A percentile compares a stretch with the other conserved stretches of the same genome.
These are phyloP conservation scores for Rutidosis leptorrhynchoides DNA, from an alignment of 129 eudicot species.

Conservation along the genomic window DNA sequence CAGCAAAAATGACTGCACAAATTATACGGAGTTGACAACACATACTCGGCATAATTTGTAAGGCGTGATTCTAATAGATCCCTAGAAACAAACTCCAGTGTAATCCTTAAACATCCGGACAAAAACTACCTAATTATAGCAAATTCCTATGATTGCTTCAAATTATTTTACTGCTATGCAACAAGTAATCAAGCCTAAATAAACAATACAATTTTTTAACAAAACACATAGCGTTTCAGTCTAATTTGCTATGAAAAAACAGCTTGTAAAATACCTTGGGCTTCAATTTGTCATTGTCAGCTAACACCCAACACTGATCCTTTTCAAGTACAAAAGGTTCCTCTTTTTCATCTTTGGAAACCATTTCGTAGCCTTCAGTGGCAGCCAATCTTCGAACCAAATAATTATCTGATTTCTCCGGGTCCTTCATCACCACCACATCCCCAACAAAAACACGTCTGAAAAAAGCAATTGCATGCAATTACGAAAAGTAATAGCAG, in stretches of 20 bases:
- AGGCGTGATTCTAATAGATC: too few species aligned
- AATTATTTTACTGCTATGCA: background rate
- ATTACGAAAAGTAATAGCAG: background rate
- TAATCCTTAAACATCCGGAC: too few species aligned
- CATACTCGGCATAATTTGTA: too few species aligned
- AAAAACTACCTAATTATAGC: background rate
- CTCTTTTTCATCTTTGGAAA: slow-evolving; percentile 87
- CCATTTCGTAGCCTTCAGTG: slow-evolving; percentile 94
- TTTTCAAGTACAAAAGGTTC: slow-evolving; percentile 86
- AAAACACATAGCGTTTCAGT: background rate
- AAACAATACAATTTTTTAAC: background rate
- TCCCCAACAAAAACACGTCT: slow-evolving; percentile 88
- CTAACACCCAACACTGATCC: slow-evolving; percentile 91
- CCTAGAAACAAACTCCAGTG: too few species aligned
- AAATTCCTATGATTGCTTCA: background rate
- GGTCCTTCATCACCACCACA: slow-evolving; percentile 95
- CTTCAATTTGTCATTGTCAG: slow-evolving; percentile 78
- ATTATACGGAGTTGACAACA: too few species aligned
- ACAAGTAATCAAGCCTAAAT: background rate
- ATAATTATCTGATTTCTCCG: slow-evolving; percentile 59
- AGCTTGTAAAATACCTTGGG: slow-evolving; percentile 53
- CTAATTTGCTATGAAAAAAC: background rate
- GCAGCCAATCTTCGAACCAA: slow-evolving; percentile 95
- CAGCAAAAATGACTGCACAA: too few species aligned
- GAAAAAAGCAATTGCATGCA: slow-evolving; percentile 28